Evolutionary conservation across 768 basidiomycete genomes (phyloP).

Genomic region (Tricholoma sp.): DNA sequence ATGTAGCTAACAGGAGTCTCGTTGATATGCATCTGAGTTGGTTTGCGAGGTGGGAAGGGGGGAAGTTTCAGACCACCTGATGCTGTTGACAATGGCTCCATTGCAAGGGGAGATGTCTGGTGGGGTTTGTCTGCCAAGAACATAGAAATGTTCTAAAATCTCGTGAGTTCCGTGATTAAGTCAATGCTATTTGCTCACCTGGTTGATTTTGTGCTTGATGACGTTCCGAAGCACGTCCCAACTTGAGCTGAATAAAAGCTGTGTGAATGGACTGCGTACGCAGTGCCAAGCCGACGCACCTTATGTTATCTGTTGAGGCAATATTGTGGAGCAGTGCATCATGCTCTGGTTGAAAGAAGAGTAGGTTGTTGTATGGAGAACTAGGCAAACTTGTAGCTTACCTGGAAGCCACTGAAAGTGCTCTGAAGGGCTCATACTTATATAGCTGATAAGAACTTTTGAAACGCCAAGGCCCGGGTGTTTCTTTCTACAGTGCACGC

Average conservation of each 20-base stretch:
- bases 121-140: conserved; percentile 40
- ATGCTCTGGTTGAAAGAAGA: conserved; percentile 39
- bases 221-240: conserved; percentile 68
- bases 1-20: conserved; percentile 56
- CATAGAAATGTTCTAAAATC: conserved; percentile 41
- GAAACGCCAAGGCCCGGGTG: too few species aligned
- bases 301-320: conserved; percentile 58
- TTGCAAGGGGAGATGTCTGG: conserved; percentile 33
- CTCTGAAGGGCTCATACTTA: conserved; percentile 11
- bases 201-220: conserved; percentile 64
- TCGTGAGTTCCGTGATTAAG: conserved; percentile 12
- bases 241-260: conserved; percentile 42
- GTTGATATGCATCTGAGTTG: conserved; percentile 42
- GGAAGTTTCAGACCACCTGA: conserved; percentile 64
- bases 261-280: conserved; percentile 9
- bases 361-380: not conserved
- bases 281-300: conserved; percentile 35
- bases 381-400: conserved; percentile 17
- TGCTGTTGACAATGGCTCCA: conserved; percentile 37
- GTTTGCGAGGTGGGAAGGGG: conserved; percentile 63
- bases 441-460: not conserved
- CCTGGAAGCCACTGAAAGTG: conserved; percentile 51
- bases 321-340: conserved; percentile 54
- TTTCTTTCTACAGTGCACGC: too few species aligned
- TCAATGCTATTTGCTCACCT: conserved; percentile 37